Evolutionary conservation across 208 protist genomes (phyloP), one percentile per base, ranked within the genome.

Genomic region (Crithidia bombi): DNA sequence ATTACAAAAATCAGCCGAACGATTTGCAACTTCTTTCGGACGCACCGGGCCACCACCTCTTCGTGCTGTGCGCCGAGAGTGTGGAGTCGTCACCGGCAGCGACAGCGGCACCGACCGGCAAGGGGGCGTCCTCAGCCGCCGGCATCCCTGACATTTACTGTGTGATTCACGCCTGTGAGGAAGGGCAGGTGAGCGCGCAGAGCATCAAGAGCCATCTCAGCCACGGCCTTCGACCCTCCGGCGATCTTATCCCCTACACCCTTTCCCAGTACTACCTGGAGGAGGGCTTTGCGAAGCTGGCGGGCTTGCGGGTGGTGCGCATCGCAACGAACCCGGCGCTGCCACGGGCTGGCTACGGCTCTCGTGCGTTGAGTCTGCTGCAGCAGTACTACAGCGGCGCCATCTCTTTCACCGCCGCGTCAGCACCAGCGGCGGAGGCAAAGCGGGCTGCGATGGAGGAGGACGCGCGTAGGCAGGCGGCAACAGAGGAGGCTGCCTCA

Each of bases 1-100:
- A 99, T 78, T 99, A 99, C 87, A 99, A 99, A 78, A 99, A 99
- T 78, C 93, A 98, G 54, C 99, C 99, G 2, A 99, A 99, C 82
- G 99, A 99, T 73, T 75, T 99, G 1, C 97, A 99, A 73, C 83
- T 99, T 19, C 91, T 99, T 58, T 97, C 97, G 7, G 99, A 99
- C 80, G 98, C 99, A 0, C 99, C 99, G 6, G 95, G 98, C 21
- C 99, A 99, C 69, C 93, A 98, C 62, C 59, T 99, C 7, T 99
- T 99, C 78, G 96, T 99, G 17, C 88, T 99, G 10, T 93, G 99
- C 58, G 86, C 89, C 46, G 85, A 83, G 19, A 79, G 55, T 39
- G 50, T 90, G 19, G 79, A 85, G 41, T 41, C 50, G 6, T 41
- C 23, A 73, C 98, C 61, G 82, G 83, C 65, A 69, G 81, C 28